phyloP scores from a whole-genome alignment of 139 green algal genomes.

The Ulvella scutata region DNA sequence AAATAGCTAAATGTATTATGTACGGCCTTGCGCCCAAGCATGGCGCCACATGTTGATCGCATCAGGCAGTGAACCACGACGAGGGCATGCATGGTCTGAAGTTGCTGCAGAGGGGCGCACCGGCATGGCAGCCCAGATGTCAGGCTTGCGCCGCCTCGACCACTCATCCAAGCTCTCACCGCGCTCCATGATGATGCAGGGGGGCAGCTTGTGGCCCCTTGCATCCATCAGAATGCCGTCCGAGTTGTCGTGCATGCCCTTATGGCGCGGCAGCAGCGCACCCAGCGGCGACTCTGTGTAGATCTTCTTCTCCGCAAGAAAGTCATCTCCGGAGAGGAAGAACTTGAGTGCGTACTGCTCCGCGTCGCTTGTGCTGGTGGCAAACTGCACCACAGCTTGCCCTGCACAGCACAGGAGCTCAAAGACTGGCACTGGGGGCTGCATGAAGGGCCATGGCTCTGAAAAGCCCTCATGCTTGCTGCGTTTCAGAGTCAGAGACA shows the following conservation, averaged over 20 bases:
- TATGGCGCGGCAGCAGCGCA: background rate
- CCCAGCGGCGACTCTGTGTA: slow-evolving; percentile 4
- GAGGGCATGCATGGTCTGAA: no score
- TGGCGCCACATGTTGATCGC: no score
- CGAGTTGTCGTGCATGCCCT: background rate
- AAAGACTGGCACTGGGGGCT: no score
- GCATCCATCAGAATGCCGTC: background rate
- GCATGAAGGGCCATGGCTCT: no score
- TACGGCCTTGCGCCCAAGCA: no score
- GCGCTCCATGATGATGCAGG: background rate
- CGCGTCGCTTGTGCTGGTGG: background rate
- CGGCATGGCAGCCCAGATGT: slow-evolving; percentile 1
- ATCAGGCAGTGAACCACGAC: no score
- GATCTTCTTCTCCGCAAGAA: background rate
- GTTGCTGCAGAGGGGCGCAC: background rate
- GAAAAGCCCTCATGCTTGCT: no score
- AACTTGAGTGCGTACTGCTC: slow-evolving; percentile 2
- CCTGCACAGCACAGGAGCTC: slow-evolving; percentile 2
- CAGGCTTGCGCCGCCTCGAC: background rate
- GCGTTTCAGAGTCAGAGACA: no score
- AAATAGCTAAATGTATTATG: no score
- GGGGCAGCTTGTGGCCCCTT: background rate
- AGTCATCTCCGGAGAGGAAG: background rate
- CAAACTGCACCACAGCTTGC: background rate
- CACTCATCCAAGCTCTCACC: background rate